A percentile compares a stretch with the other conserved stretches of the same genome.
Conservation (phyloP, 805 yeast genomes). For the Pachysolen tannophilus region DNA sequence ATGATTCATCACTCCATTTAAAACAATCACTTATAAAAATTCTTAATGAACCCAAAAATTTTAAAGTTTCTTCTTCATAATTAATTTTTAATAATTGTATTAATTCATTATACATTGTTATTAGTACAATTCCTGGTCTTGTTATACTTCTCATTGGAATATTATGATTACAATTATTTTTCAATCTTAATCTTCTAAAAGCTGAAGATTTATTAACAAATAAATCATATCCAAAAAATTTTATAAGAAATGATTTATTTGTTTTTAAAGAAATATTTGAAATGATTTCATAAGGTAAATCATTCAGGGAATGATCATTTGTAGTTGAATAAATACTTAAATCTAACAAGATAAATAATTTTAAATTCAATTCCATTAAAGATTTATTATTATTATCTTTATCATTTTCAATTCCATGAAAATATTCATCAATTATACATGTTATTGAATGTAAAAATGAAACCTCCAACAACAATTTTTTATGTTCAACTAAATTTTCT, state of each 20-base stretch:
- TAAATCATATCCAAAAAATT: slow-evolving; percentile 1
- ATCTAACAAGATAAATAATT: slow-evolving; percentile 4
- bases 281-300: slow-evolving; percentile 7
- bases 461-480: slow-evolving; percentile 8
- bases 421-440: not conserved
- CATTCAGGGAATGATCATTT: slow-evolving; percentile 3
- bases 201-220: not conserved
- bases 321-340: slow-evolving; percentile 3
- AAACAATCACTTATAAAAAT: slow-evolving; percentile 5
- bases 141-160: slow-evolving; percentile 2
- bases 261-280: slow-evolving; percentile 5
- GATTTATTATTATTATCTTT: not conserved
- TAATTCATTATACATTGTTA: slow-evolving; percentile 4
- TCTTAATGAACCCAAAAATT: slow-evolving; percentile 2
- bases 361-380: not conserved
- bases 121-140: slow-evolving; percentile 8
- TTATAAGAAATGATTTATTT: not conserved
- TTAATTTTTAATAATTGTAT: not conserved
- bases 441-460: slow-evolving; percentile 3
- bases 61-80: slow-evolving; percentile 1
- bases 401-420: not conserved
- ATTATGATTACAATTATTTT: slow-evolving; percentile 2
- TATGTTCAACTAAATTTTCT: too few species aligned
- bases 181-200: not conserved
- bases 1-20: not conserved